Percentiles rank a stretch among this genome's conserved stretches.
Evolutionary conservation across 164 flowering plant genomes (phyloP).

Genomic region (Vitis vinifera): ASM3070453v1 NC_081820.1:24440001-24440500

Average conservation of each 20-base stretch:
- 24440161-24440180: background rate
- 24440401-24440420: too few relatives aligned
- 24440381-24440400: too few relatives aligned
- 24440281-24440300: background rate
- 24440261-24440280: too few relatives aligned
- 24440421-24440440: too few relatives aligned
- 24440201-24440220: background rate
- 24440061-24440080: constrained; percentile 3
- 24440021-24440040: background rate
- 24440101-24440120: background rate
- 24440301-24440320: background rate
- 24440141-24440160: background rate
- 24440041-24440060: background rate
- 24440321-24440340: background rate
- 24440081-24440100: background rate
- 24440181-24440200: background rate
- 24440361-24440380: background rate
- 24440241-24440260: too few relatives aligned
- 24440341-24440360: background rate
- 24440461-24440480: too few relatives aligned
- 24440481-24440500: too few relatives aligned
- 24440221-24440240: too few relatives aligned
- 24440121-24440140: background rate
- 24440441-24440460: too few relatives aligned
- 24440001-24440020: constrained; percentile 22